Conservation (phyloP, 345 rosid species). For the Trapa incisa region DNA sequence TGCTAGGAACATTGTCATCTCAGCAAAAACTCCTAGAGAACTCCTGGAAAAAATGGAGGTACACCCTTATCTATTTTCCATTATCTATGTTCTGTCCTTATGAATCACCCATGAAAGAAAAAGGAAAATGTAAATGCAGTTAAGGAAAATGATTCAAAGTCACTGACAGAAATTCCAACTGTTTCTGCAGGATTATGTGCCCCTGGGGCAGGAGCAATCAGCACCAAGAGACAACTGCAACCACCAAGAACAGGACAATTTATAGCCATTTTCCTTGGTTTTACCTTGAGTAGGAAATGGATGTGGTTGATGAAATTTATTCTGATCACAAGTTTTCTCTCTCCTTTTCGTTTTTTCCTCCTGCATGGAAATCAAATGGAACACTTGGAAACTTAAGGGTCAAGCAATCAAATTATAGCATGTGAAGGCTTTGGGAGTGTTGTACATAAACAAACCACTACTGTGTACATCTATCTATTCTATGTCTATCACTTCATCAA, state of each 20-base stretch:
- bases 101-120: background rate
- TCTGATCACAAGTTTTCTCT: background rate
- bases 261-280: constrained; percentile 4
- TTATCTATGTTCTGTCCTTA: background rate
- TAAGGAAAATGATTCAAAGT: background rate
- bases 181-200: constrained; percentile 33
- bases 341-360: background rate
- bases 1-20: constrained; percentile 76
- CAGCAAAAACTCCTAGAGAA: constrained; percentile 83
- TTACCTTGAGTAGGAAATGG: background rate
- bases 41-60: constrained; percentile 94
- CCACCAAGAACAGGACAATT: constrained; percentile 1
- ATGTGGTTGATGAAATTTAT: background rate
- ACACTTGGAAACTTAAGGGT: background rate
- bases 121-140: background rate
- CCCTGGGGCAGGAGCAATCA: constrained; percentile 22
- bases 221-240: constrained; percentile 22
- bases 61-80: background rate
- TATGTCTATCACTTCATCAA: background rate
- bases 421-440: background rate
- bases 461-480: background rate
- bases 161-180: background rate
- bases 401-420: background rate
- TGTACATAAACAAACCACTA: background rate
- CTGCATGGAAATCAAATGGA: background rate